Base-by-base conservation (phyloP, 1,284 basidiomycete species). In the Sanghuangporus weigelae region DNA sequence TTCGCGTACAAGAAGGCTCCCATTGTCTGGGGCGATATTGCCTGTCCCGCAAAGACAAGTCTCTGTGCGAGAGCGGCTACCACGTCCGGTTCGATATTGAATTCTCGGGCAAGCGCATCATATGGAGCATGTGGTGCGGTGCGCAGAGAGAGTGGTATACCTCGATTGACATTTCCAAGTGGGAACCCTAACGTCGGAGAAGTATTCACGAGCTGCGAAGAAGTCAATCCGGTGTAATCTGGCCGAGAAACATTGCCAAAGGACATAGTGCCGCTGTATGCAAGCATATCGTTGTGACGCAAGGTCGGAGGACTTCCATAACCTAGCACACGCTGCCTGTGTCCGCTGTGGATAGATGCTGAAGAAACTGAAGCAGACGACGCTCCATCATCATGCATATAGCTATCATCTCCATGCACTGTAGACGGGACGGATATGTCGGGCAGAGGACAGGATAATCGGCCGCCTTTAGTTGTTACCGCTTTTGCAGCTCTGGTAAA, bases 41-140 rank as follows among this genome's bases (percentile, higher is more conserved):
- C 31, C 21, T 55, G 60, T 23, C 59, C 55, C 19, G 49, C 50
- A 19, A 50, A 61, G 19, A 54, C 53, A 11, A 90, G 78, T 62
- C 87, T 80, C 65, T 87, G 83, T 38, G 81, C 85, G 55, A 91
- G 79, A 1, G 86, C 87, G 67, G 89, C 82, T 54, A 91, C 83
- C 38, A 91, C 72, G 50, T 84, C 78, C 35, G 89, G 78, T 63
- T 89, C 84, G 23, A 91, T 79, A 26, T 87, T 87, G 66, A 90
- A 91, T 72, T 91, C 89, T 67, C 80, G 80, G 26, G 89, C 89
- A 21, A 91, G 78, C 38, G 81, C 79, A 50, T 76, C 77, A 58
- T 82, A 79, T 42, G 71, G 7, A 12, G 49, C 46, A 19, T 60
- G 76, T 69, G 57, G 69, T 68, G 59, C 67, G 68, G 55, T 65